Conservation (phyloP, 331 rosid species). For the Prunus yedoensis region DNA sequence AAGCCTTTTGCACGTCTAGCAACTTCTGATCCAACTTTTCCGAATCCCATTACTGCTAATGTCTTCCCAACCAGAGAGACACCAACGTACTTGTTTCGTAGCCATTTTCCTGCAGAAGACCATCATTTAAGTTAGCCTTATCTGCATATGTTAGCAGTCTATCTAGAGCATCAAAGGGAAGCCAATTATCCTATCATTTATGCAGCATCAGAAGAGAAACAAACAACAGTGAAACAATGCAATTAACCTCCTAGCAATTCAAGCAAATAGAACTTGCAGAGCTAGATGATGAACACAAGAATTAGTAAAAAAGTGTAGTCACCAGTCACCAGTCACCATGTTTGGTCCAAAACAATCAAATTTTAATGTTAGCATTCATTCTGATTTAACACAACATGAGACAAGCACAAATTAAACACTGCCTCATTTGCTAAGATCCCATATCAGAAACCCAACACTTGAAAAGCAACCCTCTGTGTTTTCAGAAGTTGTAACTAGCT, state of each 20-base stretch:
- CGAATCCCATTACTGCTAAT: slow-evolving; percentile 82
- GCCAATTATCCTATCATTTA: not conserved
- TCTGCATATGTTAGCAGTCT: not conserved
- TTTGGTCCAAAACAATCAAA: not conserved
- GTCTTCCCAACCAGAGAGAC: slow-evolving; percentile 93
- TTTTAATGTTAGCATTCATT: not conserved
- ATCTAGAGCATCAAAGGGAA: not conserved
- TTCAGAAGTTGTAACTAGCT: too few species aligned
- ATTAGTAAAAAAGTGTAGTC: too few species aligned
- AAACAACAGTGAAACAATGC: not conserved
- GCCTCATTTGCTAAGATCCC: too few species aligned
- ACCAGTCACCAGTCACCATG: not conserved
- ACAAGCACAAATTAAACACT: not conserved
- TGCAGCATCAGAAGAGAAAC: too few species aligned
- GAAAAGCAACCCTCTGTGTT: too few species aligned
- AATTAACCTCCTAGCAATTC: not conserved
- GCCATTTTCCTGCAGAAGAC: slow-evolving; percentile 67
- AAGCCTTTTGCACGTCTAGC: slow-evolving; percentile 89
- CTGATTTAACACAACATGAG: not conserved
- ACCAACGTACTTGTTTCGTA: slow-evolving; percentile 80
- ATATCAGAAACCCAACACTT: too few species aligned
- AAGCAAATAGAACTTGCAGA: not conserved
- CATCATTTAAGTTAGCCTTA: not conserved
- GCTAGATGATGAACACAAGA: too few species aligned
- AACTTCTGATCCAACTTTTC: slow-evolving; percentile 94